Evolutionary conservation across 495 filamentous ascomycete genomes (phyloP).

Genomic region (Penicillium turbatum): DNA sequence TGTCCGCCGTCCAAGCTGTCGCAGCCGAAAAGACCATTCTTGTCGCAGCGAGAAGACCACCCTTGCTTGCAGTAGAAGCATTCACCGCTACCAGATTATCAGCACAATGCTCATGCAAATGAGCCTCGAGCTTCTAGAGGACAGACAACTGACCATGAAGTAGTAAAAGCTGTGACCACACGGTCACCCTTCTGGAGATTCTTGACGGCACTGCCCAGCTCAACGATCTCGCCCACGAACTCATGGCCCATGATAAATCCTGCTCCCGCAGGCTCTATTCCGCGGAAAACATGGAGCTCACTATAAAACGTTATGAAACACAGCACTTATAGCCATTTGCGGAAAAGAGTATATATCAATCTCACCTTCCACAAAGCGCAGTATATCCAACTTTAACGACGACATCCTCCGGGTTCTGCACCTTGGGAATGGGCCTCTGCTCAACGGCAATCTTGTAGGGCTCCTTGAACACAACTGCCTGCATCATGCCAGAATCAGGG

Average conservation of each 20-base stretch:
- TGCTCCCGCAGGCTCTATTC: slow-evolving; percentile 61
- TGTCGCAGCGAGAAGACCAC: slow-evolving; percentile 78
- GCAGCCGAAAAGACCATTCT: slow-evolving; percentile 70
- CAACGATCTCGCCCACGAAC: slow-evolving; percentile 72
- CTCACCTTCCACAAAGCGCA: slow-evolving; percentile 86
- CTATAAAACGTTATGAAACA: slow-evolving; percentile 36
- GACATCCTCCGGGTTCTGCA: slow-evolving; percentile 69
- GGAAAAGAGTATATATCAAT: slow-evolving; percentile 10
- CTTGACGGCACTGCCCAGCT: slow-evolving; percentile 63
- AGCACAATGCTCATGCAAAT: not conserved
- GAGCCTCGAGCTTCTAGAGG: not conserved
- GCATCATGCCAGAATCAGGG: slow-evolving; percentile 36
- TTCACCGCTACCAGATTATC: slow-evolving; percentile 49
- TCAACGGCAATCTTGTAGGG: slow-evolving; percentile 47
- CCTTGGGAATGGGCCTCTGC: slow-evolving; percentile 47
- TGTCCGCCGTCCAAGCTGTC: slow-evolving; percentile 76
- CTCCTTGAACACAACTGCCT: slow-evolving; percentile 48
- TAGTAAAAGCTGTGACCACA: slow-evolving; percentile 79
- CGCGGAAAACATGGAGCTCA: slow-evolving; percentile 87
- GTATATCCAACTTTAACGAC: slow-evolving; percentile 83
- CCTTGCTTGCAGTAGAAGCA: slow-evolving; percentile 91
- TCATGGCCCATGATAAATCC: slow-evolving; percentile 71
- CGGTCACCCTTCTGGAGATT: slow-evolving; percentile 70
- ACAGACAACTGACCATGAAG: slow-evolving; percentile 62
- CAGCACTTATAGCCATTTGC: not conserved